These are phyloP conservation scores for Drosera spatulata DNA, from an alignment of 179 eudicot species.

Conservation along the genomic window DNA sequence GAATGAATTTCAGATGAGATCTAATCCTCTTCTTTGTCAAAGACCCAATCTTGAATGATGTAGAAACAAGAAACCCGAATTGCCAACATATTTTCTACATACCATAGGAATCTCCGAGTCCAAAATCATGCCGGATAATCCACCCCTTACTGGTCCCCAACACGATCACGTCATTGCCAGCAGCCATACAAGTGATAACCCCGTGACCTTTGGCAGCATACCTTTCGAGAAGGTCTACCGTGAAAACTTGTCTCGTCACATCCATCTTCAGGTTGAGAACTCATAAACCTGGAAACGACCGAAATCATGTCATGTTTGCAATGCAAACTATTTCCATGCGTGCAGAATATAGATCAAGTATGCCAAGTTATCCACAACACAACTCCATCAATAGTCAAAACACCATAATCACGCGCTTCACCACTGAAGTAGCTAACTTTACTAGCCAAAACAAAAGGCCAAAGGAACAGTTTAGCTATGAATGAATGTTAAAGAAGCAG, in stretches of 20 bases:
- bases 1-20: no score
- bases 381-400: no score
- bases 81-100: neutral
- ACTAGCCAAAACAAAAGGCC: no score
- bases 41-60: no score
- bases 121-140: conserved; percentile 83
- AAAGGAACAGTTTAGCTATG: no score
- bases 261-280: conserved; percentile 33
- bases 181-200: conserved; percentile 86
- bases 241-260: conserved; percentile 47
- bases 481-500: no score
- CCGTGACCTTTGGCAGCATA: conserved; percentile 89
- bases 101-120: conserved; percentile 81
- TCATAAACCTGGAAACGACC: neutral
- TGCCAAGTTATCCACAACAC: neutral
- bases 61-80: no score
- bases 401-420: no score
- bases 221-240: conserved; percentile 83
- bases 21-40: no score
- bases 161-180: conserved; percentile 88
- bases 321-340: neutral
- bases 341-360: neutral
- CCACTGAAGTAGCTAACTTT: no score
- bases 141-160: conserved; percentile 87
- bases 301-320: neutral